Evolutionary conservation across 495 filamentous ascomycete species (phyloP).

Genomic region (Acidiella bohemica): DNA sequence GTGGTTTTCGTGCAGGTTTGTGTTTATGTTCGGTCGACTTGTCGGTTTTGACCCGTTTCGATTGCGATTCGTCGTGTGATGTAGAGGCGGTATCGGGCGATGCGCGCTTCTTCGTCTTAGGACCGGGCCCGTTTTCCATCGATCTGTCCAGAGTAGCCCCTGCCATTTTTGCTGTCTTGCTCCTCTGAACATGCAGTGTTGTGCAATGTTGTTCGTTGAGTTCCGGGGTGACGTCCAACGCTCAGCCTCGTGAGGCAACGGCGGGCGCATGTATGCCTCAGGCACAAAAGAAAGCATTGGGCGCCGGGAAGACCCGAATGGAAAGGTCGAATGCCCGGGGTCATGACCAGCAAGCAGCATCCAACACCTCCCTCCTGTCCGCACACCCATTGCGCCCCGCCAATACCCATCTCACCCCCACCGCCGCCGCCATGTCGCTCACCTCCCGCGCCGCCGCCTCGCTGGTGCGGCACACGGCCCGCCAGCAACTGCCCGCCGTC

Average conservation of each 20-base stretch:
- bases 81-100: neutral
- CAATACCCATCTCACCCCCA: neutral
- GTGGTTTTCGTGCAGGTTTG: no score
- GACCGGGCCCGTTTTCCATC: neutral
- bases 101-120: constrained; percentile 1
- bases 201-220: neutral
- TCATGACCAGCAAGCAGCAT: no score
- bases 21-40: no score
- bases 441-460: constrained; percentile 25
- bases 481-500: constrained; percentile 26
- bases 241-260: neutral
- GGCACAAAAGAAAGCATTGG: neutral
- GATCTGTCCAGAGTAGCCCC: neutral
- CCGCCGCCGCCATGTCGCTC: constrained; percentile 27
- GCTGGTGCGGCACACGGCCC: constrained; percentile 27
- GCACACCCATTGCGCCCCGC: constrained; percentile 4
- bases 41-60: neutral
- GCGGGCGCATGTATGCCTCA: neutral
- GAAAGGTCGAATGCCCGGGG: no score
- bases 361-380: neutral
- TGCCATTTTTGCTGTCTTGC: neutral
- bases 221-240: no score
- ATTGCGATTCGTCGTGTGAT: neutral
- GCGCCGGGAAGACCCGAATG: neutral
- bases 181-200: no score